Evolutionary conservation across 805 yeast genomes (phyloP).

Genomic region (Ogataea pilisensis): DNA sequence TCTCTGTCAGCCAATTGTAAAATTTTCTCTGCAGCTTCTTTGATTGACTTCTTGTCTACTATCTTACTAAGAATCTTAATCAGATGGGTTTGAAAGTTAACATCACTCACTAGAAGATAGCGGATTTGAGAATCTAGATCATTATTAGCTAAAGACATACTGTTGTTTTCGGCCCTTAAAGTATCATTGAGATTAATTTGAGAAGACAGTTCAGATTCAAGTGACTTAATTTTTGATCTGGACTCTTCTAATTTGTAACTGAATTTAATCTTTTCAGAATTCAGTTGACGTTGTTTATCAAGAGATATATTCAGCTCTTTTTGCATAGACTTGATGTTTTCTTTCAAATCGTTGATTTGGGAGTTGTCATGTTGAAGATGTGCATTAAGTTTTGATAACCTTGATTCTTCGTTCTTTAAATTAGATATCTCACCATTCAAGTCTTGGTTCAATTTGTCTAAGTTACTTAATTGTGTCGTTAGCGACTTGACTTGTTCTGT

Average conservation of each 20-base stretch:
- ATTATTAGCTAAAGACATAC: conserved; percentile 29
- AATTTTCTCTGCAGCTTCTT: conserved; percentile 54
- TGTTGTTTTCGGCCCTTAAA: conserved; percentile 40
- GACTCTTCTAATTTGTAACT: conserved; percentile 37
- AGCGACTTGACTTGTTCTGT: background rate
- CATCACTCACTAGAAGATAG: conserved; percentile 29
- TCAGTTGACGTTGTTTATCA: conserved; percentile 12
- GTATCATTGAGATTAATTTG: conserved; percentile 22
- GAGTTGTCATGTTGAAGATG: background rate
- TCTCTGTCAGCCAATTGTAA: conserved; percentile 34
- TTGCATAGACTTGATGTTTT: conserved; percentile 3
- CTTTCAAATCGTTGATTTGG: conserved; percentile 2
- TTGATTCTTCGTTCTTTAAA: conserved; percentile 10
- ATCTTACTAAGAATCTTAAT: conserved; percentile 48
- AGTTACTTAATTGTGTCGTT: background rate
- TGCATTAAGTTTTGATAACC: background rate
- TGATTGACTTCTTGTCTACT: conserved; percentile 53
- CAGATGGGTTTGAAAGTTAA: conserved; percentile 46
- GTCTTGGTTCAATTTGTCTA: conserved; percentile 6
- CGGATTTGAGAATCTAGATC: conserved; percentile 7
- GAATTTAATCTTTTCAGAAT: conserved; percentile 23
- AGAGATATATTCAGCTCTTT: conserved; percentile 12
- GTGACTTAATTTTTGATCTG: conserved; percentile 9
- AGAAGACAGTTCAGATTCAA: conserved; percentile 14
- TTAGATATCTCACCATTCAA: background rate